Conservation (phyloP, 1,284 basidiomycete genomes). For the Inonotus obliquus region DNA sequence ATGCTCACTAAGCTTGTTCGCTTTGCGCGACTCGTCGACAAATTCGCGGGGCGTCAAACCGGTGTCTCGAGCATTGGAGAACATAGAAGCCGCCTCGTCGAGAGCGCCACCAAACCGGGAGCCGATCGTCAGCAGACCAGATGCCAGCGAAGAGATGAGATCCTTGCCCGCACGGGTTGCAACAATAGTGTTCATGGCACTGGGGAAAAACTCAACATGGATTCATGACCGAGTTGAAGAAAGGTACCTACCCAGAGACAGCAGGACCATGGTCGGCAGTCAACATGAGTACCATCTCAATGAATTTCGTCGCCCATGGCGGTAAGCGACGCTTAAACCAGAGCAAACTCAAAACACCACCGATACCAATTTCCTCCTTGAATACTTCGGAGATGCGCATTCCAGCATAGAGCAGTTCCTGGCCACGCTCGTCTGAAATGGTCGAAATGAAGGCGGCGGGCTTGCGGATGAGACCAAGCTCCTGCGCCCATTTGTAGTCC, state of each 20-base stretch:
- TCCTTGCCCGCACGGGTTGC: constrained; percentile 99
- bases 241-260: constrained; percentile 58
- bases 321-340: constrained; percentile 98
- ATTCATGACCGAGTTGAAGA: neutral
- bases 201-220: constrained; percentile 26
- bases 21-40: constrained; percentile 93
- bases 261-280: constrained; percentile 99
- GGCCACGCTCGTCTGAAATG: constrained; percentile 98
- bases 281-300: constrained; percentile 99
- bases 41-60: constrained; percentile 96
- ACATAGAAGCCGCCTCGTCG: constrained; percentile 95
- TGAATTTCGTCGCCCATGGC: constrained; percentile 88
- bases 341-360: constrained; percentile 92
- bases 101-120: constrained; percentile 99
- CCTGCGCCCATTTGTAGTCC: constrained; percentile 99
- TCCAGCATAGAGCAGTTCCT: constrained; percentile 97
- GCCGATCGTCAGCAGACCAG: constrained; percentile 96
- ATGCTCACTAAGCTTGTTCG: constrained; percentile 87
- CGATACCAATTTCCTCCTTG: constrained; percentile 95
- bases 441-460: constrained; percentile 99
- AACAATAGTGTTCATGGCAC: constrained; percentile 99
- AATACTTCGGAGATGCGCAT: constrained; percentile 99
- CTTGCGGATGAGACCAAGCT: constrained; percentile 97
- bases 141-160: constrained; percentile 93
- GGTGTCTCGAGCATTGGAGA: constrained; percentile 86